These are phyloP conservation scores for Parasarocladium wereldwijsianum DNA, from an alignment of 2,329 filamentous ascomycete genomes.

Conservation along the genomic window DNA sequence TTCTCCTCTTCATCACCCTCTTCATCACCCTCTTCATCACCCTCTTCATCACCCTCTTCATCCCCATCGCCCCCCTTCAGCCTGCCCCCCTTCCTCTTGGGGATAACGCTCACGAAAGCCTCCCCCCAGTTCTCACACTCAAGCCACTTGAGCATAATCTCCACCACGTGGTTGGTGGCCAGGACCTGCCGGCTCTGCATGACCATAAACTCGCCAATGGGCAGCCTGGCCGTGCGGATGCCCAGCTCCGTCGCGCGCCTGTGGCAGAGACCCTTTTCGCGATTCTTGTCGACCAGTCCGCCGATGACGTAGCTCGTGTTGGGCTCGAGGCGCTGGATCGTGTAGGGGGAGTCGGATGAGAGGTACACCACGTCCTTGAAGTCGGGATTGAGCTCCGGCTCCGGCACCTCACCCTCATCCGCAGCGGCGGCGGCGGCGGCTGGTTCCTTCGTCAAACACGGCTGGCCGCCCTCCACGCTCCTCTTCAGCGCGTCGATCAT, in stretches of 20 bases:
- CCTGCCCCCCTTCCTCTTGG: constrained; percentile 72
- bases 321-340: constrained; percentile 67
- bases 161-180: constrained; percentile 88
- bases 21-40: constrained; percentile 12
- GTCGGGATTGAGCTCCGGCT: constrained; percentile 16
- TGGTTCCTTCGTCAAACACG: background rate
- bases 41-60: constrained; percentile 10
- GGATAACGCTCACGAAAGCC: constrained; percentile 79
- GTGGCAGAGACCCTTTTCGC: constrained; percentile 90
- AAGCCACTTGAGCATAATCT: constrained; percentile 92
- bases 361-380: constrained; percentile 60
- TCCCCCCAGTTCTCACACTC: constrained; percentile 83
- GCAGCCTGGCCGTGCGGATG: constrained; percentile 77
- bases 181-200: constrained; percentile 79
- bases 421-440: constrained; percentile 15
- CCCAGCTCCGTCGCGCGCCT: constrained; percentile 59
- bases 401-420: constrained; percentile 12
- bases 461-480: constrained; percentile 12
- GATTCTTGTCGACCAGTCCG: constrained; percentile 88
- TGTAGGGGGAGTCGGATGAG: constrained; percentile 79
- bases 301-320: constrained; percentile 88
- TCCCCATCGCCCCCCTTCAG: constrained; percentile 29
- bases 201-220: constrained; percentile 88
- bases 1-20: constrained; percentile 16
- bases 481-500: constrained; percentile 42